Percentiles rank a stretch among this genome's conserved stretches.
These are phyloP conservation scores for Coprinopsis cinerea DNA, from an alignment of 768 basidiomycete species.

Conservation along the genomic window DNA sequence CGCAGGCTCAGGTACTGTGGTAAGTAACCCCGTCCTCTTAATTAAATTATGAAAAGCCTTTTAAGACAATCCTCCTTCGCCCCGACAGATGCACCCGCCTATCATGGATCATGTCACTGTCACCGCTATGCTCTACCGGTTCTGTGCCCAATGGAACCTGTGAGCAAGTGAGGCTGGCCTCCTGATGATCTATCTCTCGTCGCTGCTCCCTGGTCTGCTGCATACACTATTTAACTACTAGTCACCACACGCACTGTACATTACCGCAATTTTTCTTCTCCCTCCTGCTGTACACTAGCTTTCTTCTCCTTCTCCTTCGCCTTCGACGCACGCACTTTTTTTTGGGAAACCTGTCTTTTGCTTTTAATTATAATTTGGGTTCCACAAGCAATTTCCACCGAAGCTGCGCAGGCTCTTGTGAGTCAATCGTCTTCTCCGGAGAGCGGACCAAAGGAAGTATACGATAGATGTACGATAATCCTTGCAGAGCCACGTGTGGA, in stretches of 20 bases:
- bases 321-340: background rate
- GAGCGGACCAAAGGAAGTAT: too few species aligned
- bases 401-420: too few species aligned
- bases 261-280: constrained; percentile 6
- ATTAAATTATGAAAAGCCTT: constrained; percentile 12
- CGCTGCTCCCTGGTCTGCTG: background rate
- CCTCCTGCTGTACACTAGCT: constrained; percentile 1
- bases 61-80: constrained; percentile 3
- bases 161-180: constrained; percentile 19
- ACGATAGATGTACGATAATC: too few species aligned
- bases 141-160: constrained; percentile 53
- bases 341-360: background rate
- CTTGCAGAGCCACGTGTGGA: too few species aligned
- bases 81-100: constrained; percentile 70
- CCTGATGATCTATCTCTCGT: background rate
- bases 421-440: too few species aligned
- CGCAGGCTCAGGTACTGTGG: constrained; percentile 79
- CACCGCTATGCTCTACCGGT: constrained; percentile 81
- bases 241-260: constrained; percentile 6
- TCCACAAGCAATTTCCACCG: background rate
- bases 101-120: constrained; percentile 87
- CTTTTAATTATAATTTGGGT: constrained; percentile 14
- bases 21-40: constrained; percentile 31
- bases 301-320: too few species aligned
- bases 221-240: background rate